Evolutionary conservation across 768 basidiomycete species (phyloP).

Genomic region (Porpolomopsis calyptriformis): DNA sequence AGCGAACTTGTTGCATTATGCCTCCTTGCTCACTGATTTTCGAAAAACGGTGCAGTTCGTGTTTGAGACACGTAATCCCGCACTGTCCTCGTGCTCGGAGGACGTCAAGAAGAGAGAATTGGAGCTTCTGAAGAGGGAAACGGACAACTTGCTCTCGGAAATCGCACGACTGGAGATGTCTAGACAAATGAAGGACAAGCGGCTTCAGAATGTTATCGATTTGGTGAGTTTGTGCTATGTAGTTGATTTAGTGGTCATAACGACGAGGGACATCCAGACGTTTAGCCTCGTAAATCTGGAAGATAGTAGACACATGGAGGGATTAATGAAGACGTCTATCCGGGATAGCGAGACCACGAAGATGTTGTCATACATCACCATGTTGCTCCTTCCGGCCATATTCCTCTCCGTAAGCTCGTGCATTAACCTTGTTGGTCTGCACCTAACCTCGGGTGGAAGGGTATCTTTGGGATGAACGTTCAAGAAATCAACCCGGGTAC

Average conservation of each 20-base stretch:
- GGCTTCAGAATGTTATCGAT: conserved; percentile 42
- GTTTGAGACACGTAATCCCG: conserved; percentile 36
- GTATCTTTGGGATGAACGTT: conserved; percentile 32
- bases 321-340: conserved; percentile 30
- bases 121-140: conserved; percentile 31
- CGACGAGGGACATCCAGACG: conserved; percentile 19
- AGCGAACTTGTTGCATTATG: conserved; percentile 49
- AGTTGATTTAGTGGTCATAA: not conserved
- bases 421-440: not conserved
- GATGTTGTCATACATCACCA: conserved; percentile 37
- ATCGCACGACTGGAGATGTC: conserved; percentile 37
- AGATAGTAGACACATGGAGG: conserved; percentile 34
- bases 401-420: conserved; percentile 22
- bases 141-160: conserved; percentile 35
- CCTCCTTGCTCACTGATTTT: conserved; percentile 43
- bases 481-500: conserved; percentile 15
- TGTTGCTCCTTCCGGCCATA: conserved; percentile 39
- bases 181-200: conserved; percentile 30
- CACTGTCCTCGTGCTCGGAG: conserved; percentile 21
- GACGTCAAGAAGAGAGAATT: conserved; percentile 12
- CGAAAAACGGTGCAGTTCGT: conserved; percentile 42
- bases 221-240: conserved; percentile 20
- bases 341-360: conserved; percentile 24
- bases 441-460: conserved; percentile 12
- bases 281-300: conserved; percentile 39